phyloP scores from a whole-genome alignment of 257 asterid genomes.

The Galeopsis tetrahit region DNA sequence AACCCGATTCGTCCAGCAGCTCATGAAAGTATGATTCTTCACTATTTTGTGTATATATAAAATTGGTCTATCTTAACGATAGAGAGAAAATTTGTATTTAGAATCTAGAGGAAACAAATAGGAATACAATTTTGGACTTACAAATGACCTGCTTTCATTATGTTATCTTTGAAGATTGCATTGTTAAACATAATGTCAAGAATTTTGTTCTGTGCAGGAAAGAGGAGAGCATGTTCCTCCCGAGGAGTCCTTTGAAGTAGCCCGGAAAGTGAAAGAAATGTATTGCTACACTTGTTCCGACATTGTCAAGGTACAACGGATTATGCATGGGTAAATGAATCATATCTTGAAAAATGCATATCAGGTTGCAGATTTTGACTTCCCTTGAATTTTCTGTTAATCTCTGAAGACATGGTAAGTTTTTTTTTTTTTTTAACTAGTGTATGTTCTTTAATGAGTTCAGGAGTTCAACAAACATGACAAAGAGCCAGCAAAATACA shows the following conservation, averaged over 20 bases:
- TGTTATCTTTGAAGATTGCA: constrained; percentile 13
- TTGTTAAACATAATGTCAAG: not conserved
- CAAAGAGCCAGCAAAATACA: constrained; percentile 86
- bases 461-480: constrained; percentile 98
- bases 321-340: not conserved
- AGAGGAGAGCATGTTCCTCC: constrained; percentile 97
- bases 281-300: constrained; percentile 97
- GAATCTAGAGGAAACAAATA: constrained; percentile 16
- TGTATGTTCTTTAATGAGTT: constrained; percentile 36
- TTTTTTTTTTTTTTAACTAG: constrained; percentile 32
- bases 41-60: not conserved
- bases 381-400: not conserved
- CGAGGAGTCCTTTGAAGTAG: constrained; percentile 92
- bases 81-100: not conserved
- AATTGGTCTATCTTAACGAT: constrained; percentile 7
- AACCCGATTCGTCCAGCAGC: constrained; percentile 87
- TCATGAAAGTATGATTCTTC: constrained; percentile 69
- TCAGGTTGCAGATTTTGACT: constrained; percentile 13
- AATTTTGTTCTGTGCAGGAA: constrained; percentile 60
- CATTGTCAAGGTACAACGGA: constrained; percentile 81
- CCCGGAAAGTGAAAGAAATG: constrained; percentile 90
- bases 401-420: constrained; percentile 17
- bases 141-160: not conserved
- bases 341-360: not conserved
- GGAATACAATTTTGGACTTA: not conserved